phyloP scores from a whole-genome alignment of 1,284 basidiomycete genomes.

The Tylopilus sp. region DNA sequence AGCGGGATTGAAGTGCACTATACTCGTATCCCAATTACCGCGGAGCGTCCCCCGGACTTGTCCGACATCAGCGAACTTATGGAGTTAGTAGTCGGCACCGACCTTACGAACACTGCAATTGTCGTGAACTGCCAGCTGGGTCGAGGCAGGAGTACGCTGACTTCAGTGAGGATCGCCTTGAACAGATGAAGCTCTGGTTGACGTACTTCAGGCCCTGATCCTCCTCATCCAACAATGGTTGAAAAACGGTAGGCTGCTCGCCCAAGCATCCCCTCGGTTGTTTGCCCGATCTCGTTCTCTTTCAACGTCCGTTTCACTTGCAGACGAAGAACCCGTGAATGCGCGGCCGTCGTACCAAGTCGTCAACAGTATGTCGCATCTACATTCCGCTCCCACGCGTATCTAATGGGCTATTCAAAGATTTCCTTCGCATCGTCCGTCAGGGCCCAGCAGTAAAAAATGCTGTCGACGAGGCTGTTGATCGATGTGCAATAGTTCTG shows the following conservation, averaged over 20 bases:
- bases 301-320: slow-evolving; percentile 35
- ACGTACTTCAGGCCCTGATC: slow-evolving; percentile 61
- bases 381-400: neutral
- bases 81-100: slow-evolving; percentile 74
- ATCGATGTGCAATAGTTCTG: slow-evolving; percentile 78
- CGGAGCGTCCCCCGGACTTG: slow-evolving; percentile 69
- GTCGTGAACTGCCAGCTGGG: slow-evolving; percentile 97
- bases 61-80: slow-evolving; percentile 72
- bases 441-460: slow-evolving; percentile 85
- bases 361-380: slow-evolving; percentile 62
- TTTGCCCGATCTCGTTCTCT: slow-evolving; percentile 38
- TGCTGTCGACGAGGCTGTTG: slow-evolving; percentile 88
- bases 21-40: slow-evolving; percentile 86
- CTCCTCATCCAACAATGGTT: slow-evolving; percentile 88
- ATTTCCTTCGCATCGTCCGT: slow-evolving; percentile 88
- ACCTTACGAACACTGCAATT: slow-evolving; percentile 72
- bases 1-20: slow-evolving; percentile 66
- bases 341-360: slow-evolving; percentile 68
- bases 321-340: slow-evolving; percentile 31
- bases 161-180: slow-evolving; percentile 55
- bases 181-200: neutral
- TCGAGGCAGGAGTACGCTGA: slow-evolving; percentile 86
- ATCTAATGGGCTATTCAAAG: slow-evolving; percentile 37
- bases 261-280: slow-evolving; percentile 37
- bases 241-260: slow-evolving; percentile 39